phyloP scores from a whole-genome alignment of 441 rosid genomes.

The Populus hybrid region DNA sequence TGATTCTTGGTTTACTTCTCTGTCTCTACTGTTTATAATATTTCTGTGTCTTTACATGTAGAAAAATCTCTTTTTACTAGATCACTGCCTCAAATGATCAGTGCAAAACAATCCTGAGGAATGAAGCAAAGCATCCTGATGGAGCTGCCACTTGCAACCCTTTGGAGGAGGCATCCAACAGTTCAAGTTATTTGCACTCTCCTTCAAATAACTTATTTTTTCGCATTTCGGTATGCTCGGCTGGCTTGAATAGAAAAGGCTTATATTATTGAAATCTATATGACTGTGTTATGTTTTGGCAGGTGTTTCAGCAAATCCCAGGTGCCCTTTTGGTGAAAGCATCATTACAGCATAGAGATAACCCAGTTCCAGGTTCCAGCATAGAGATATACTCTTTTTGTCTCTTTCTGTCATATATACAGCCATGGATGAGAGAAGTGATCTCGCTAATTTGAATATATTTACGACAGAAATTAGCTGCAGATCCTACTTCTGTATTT shows the following conservation, averaged over 20 bases:
- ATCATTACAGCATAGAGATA: slow-evolving; percentile 45
- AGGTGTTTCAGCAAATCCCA: slow-evolving; percentile 86
- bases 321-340: slow-evolving; percentile 84
- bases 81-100: slow-evolving; percentile 59
- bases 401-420: not conserved
- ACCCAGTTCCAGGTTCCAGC: slow-evolving; percentile 51
- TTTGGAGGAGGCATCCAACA: slow-evolving; percentile 25
- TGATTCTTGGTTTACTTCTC: slow-evolving; percentile 4
- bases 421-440: not conserved
- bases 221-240: slow-evolving; percentile 45
- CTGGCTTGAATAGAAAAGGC: not conserved
- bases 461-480: not conserved
- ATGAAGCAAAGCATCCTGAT: slow-evolving; percentile 27
- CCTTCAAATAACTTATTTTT: slow-evolving; percentile 42
- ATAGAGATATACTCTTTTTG: not conserved
- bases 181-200: slow-evolving; percentile 28
- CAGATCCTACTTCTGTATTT: not conserved
- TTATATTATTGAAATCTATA: not conserved
- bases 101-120: slow-evolving; percentile 48
- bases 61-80: slow-evolving; percentile 39
- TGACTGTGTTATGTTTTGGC: slow-evolving; percentile 19
- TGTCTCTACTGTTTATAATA: slow-evolving; percentile 5
- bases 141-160: slow-evolving; percentile 24
- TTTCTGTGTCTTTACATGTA: slow-evolving; percentile 24
- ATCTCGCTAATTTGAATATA: not conserved